A percentile compares a stretch with the other conserved stretches of the same genome.
Evolutionary conservation across 164 flowering plant species (phyloP).

Genomic region (Sextonia rubra): DNA sequence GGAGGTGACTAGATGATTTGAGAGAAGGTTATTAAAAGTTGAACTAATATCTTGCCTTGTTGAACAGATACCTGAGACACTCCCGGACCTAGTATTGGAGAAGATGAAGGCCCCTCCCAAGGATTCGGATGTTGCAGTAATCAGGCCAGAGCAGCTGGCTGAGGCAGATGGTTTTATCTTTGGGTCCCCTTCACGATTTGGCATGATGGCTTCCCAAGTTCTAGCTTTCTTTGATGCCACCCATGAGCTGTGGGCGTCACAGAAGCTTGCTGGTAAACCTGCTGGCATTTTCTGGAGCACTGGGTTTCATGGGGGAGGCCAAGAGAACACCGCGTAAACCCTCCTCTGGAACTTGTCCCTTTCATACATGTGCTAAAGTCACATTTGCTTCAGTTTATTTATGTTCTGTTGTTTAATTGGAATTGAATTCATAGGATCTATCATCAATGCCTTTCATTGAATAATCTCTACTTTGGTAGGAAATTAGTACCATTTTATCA

Average conservation of each 20-base stretch:
- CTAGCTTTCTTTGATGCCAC: conserved; percentile 79
- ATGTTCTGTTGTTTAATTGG: not conserved
- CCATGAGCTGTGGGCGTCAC: conserved; percentile 52
- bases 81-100: conserved; percentile 43
- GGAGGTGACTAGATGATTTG: not conserved
- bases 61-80: conserved; percentile 75
- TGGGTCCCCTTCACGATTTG: conserved; percentile 89
- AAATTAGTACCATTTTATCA: no score
- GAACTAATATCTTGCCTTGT: not conserved
- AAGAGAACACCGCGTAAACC: conserved; percentile 79
- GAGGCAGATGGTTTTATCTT: conserved; percentile 88
- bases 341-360: not conserved
- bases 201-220: conserved; percentile 80
- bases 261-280: conserved; percentile 88
- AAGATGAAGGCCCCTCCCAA: conserved; percentile 81
- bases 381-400: not conserved
- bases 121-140: conserved; percentile 49
- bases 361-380: not conserved
- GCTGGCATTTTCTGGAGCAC: conserved; percentile 96
- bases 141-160: conserved; percentile 61
- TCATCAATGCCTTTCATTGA: not conserved
- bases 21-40: not conserved
- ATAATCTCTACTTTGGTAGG: no score
- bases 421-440: not conserved
- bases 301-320: conserved; percentile 93